phyloP scores from a whole-genome alignment of 108 stramenopile species.

The Asterionellopsis glacialis region DNA sequence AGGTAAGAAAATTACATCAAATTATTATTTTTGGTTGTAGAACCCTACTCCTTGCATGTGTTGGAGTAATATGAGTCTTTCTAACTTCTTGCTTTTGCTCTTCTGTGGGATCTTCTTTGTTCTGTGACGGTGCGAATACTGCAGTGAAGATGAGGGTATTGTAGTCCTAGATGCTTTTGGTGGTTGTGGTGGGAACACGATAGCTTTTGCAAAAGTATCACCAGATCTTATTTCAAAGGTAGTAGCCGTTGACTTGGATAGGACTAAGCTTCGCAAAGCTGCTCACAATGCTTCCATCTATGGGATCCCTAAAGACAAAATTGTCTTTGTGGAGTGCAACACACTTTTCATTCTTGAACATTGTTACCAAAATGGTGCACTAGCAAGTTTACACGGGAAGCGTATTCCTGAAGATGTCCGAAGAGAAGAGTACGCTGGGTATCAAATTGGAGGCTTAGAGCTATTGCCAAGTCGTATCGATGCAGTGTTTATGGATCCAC shows the following conservation, averaged over 20 bases:
- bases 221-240: constrained; percentile 60
- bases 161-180: constrained; percentile 91
- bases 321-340: constrained; percentile 81
- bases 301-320: constrained; percentile 65
- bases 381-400: constrained; percentile 37
- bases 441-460: constrained; percentile 69
- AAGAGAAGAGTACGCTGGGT: constrained; percentile 51
- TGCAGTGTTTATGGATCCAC: constrained; percentile 84
- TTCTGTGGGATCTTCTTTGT: too few relatives aligned
- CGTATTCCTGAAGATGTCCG: constrained; percentile 34
- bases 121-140: not conserved
- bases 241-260: constrained; percentile 87
- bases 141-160: constrained; percentile 20
- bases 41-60: not conserved
- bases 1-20: not conserved
- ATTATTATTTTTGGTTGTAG: not conserved
- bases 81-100: not conserved
- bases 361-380: constrained; percentile 64
- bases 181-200: constrained; percentile 90
- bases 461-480: constrained; percentile 60
- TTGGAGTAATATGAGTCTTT: not conserved
- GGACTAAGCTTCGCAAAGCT: constrained; percentile 79
- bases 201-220: constrained; percentile 70
- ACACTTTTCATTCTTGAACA: constrained; percentile 65
- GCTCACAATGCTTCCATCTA: constrained; percentile 93